Base-by-base conservation (phyloP, 2,329 filamentous ascomycete genomes). In the Xylariaceae sp. region DNA sequence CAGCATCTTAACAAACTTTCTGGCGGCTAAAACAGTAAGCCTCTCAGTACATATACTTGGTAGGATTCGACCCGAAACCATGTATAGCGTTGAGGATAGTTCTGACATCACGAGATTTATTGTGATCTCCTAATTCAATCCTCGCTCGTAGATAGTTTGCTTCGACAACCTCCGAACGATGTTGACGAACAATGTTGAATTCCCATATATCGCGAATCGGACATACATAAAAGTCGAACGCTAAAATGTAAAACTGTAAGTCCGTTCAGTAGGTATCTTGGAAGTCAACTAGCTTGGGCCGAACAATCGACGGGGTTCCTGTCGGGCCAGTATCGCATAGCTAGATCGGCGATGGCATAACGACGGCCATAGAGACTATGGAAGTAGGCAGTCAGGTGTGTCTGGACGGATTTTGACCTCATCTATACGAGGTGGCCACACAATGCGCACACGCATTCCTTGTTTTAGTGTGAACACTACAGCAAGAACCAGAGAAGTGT, bases 1-100 rank as follows among this genome's bases (percentile, higher is more conserved):
- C 37, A n/a, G 37, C 41, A 47, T 46, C 42, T 48, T 18, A 43
- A 49, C 37, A 19, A 16, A 32, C 44, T 19, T 18, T 18, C 7
- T 13, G 34, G 22, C 29, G 39, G 6, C 16, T 13, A 19, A 53
- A 55, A 52, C 42, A 53, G 56, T 58, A 55, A 58, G 56, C 49
- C 26, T 29, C 26, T 36, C 21, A 37, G 16, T 51, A 48, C 45
- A 44, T 18, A 30, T 36, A 29, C 36, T 19, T 37, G 41, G 30
- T 47, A 43, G 39, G 36, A 18, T 41, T 34, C 42, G 49, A 45
- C 52, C 52, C 49, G 45, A 49, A 43, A 39, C 34, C 26, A 8
- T 26, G 26, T 26, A 26, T 26, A 5, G 40, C 39, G 21, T 32
- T 16, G 45, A 51, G 26, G 18, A 1, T n/a, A 16, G 21, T 19